Conservation (phyloP, 345 rosid genomes). For the Adansonia digitata region DNA sequence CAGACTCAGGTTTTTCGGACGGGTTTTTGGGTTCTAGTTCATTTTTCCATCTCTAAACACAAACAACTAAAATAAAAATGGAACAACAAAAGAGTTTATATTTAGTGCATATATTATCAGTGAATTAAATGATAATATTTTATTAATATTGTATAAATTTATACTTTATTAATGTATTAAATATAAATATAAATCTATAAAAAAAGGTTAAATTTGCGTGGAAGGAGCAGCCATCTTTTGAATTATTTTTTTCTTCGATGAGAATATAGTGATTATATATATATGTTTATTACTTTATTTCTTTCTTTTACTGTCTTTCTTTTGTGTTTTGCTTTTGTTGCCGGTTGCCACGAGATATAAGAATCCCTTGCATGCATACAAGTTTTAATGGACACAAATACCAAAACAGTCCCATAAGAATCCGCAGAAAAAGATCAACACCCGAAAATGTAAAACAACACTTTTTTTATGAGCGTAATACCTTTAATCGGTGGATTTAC, state of each 20-base stretch:
- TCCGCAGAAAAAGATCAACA: conserved; percentile 35
- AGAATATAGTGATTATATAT: neutral
- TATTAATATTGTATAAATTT: no score
- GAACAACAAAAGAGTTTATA: no score
- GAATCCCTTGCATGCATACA: conserved; percentile 33
- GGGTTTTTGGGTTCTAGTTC: no score
- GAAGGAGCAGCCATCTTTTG: neutral
- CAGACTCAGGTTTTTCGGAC: no score
- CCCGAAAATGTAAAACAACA: conserved; percentile 27
- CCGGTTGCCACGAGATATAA: conserved; percentile 13
- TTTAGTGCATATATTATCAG: no score
- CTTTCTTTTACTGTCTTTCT: neutral
- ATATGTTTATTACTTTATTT: neutral
- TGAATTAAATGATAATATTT: no score
- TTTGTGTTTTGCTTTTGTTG: conserved; percentile 13
- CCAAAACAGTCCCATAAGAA: conserved; percentile 33
- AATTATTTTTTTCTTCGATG: neutral
- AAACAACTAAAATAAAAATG: no score
- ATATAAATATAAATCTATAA: no score
- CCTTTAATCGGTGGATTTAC: conserved; percentile 41
- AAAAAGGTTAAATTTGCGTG: neutral
- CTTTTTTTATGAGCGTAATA: conserved; percentile 10
- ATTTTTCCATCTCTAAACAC: no score
- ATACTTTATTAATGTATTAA: no score
- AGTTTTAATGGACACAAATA: conserved; percentile 39